Base-by-base conservation (phyloP, 179 eudicot genomes). In the Pouteria campechiana region DNA sequence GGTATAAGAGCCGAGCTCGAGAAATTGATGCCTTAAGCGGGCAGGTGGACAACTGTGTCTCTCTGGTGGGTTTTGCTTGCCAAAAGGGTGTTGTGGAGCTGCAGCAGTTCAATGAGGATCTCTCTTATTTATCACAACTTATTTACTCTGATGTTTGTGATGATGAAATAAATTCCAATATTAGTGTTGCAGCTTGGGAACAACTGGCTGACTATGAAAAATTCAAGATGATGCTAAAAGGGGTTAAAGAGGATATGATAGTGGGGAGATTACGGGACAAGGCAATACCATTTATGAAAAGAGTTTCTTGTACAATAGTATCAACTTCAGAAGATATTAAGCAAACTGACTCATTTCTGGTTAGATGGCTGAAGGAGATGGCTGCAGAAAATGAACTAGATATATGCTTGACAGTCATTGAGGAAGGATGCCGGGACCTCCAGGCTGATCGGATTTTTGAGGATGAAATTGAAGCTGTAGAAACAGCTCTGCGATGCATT, bases 1-100 rank as follows among this genome's bases (percentile, higher is more conserved):
- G 98, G 98, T 90, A 90, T 68, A 82, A 63, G 77, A 65, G 57
- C 35, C 70, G 98, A 68, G 96, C 98, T 65, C 75, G 70, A 52
- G 83, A 73, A 50, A 90, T 90, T 59, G 98, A 90, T 75, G 68
- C 58, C 61, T 65, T 79, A 45, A 86, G 84, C 60, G 98, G 98
- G 29, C 96, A 76, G 75, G 73, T 90, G 9, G 94, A 86, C 27
- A 90, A 86, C 51, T 69, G 78, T 62, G 41, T 82, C 54, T 57
- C 50, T 62, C 75, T 90, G 64, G 52, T 90, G 55, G 96, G 76
- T 24, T 68, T 63, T 60, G 98, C 84, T 45, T 75, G 80, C 49
- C 74, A 74, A 13, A 86, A 67, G 69, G 94, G 90, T 37, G 48
- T 86, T 37, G 35, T 58, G 52, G 82, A 71, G 61, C 61, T 90